Evolutionary conservation across 2,329 filamentous ascomycete species (phyloP).

Genomic region (Ceratocystis colombiana): DNA sequence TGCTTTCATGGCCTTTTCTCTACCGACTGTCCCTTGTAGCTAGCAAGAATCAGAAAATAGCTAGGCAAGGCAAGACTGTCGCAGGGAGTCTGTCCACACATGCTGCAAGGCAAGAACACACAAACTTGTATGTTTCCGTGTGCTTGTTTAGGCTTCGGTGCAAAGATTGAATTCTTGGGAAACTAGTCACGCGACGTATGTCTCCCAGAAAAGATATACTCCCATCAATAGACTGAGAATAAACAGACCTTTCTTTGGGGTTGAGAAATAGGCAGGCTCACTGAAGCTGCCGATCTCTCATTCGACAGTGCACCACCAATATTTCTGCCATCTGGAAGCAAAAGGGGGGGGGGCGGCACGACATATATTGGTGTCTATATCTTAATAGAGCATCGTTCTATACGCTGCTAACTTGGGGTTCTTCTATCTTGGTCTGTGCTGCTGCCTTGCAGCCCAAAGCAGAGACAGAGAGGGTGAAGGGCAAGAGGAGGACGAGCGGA

Average conservation of each 20-base stretch:
- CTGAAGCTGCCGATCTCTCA: no score
- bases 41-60: background rate
- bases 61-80: background rate
- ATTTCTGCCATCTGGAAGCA: no score
- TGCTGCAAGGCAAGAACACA: background rate
- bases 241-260: background rate
- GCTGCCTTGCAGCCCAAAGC: background rate
- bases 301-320: no score
- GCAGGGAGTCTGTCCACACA: background rate
- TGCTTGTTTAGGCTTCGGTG: background rate
- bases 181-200: background rate
- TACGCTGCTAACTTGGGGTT: background rate
- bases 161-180: background rate
- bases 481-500: background rate
- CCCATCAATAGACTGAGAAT: background rate
- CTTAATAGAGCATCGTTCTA: conserved; percentile 1
- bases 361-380: background rate
- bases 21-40: background rate
- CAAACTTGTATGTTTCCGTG: background rate
- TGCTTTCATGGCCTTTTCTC: no score
- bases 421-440: conserved; percentile 2
- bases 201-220: background rate
- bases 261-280: no score
- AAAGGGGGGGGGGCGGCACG: background rate
- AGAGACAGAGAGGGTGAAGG: background rate